Evolutionary conservation across 495 filamentous ascomycete genomes (phyloP).

Genomic region (Aspergillus ostianus): DNA sequence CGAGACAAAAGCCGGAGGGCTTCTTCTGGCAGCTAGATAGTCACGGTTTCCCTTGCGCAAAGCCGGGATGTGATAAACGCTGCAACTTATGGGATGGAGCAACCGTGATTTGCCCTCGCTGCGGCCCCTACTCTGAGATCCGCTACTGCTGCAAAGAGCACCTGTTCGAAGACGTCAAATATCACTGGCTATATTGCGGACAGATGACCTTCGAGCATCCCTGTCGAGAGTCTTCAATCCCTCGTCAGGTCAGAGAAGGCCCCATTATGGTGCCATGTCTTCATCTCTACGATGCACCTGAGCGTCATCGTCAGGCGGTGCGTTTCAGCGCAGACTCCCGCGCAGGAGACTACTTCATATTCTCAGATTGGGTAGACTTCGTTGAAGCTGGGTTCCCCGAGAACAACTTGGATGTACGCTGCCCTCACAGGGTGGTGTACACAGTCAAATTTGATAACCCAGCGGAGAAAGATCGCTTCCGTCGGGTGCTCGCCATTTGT

Average conservation of each 20-base stretch:
- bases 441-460: constrained; percentile 24
- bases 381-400: constrained; percentile 12
- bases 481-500: constrained; percentile 34
- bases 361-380: constrained; percentile 28
- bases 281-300: constrained; percentile 31
- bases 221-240: constrained; percentile 21
- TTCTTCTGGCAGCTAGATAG: constrained; percentile 29
- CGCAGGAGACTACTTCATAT: constrained; percentile 41
- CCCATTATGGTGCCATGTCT: constrained; percentile 30
- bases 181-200: constrained; percentile 37
- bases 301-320: constrained; percentile 38
- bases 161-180: constrained; percentile 30
- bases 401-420: constrained; percentile 15
- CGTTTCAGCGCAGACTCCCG: constrained; percentile 26
- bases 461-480: constrained; percentile 35
- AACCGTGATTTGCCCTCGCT: constrained; percentile 40
- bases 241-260: constrained; percentile 13
- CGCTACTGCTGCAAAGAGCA: constrained; percentile 45
- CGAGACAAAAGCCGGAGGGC: constrained; percentile 13
- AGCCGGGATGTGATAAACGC: constrained; percentile 36
- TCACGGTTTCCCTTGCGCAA: constrained; percentile 27
- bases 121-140: constrained; percentile 40
- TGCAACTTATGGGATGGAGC: constrained; percentile 50
- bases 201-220: constrained; percentile 16
- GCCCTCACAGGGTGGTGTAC: constrained; percentile 22